Evolutionary conservation across 2,329 filamentous ascomycete genomes (phyloP), one percentile per base, ranked within the genome.

Genomic region (Aspergillus oerlinghausenensis): DNA sequence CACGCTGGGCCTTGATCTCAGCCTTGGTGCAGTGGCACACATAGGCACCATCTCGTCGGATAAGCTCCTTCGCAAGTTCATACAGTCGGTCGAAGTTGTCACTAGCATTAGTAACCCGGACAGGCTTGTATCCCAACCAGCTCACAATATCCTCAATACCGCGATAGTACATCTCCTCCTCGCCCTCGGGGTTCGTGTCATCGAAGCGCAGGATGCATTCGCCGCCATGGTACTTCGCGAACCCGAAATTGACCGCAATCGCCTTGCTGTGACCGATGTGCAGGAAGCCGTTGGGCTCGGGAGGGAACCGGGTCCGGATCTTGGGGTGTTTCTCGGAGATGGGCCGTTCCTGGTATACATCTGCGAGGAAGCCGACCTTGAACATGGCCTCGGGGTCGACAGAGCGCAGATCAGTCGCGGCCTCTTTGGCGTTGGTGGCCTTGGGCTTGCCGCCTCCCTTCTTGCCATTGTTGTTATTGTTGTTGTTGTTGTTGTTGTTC

Each of bases 241-340:
- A 97, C 6, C 93, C 93, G 76, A 97, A 97, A 76, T 97, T 97
- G 73, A 97, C 86, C 0, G 91, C 88, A 72, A 97, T 97, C 23
- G 94, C 93, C 78, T 97, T 97, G 63, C 89, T 89, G 71, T 97
- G 94, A 21, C 93, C 93, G 65, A 97, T 89, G 70, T 97, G 92
- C 9, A 97, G 83, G 72, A 88, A 97, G 54, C 93, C 94, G 73
- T 97, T 97, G 50, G 94, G 94, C 75, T 93, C 89, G 21, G 89
- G 89, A 2, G 89, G 89, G 69, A 93, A 92, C 63, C 89, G 85
- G 3, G 88, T 92, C 50, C 87, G 64, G 19, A 80, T 75, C 43
- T 47, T 47, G 43, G 29, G 73, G 65, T 52, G 74, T 69, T 49
- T 68, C 63, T 47, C 43, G 43, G 43, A 47, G 23, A 47, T 23